phyloP scores from a whole-genome alignment of 1,139 yeast genomes.

The Pichia sp. region DNA sequence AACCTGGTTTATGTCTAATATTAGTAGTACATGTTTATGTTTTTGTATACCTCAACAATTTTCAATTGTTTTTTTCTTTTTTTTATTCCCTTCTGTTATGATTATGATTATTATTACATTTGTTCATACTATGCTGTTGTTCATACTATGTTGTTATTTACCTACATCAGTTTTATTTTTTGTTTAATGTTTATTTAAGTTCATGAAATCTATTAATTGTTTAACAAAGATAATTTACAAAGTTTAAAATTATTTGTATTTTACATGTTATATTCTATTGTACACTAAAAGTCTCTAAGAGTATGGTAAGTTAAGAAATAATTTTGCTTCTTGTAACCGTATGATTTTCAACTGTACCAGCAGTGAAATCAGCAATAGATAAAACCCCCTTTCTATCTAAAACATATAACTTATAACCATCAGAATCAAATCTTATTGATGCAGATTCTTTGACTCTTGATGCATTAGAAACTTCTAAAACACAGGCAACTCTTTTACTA shows the following conservation, averaged over 20 bases:
- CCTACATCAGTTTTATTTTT: background rate
- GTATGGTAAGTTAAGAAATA: conserved; percentile 26
- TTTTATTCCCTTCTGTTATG: background rate
- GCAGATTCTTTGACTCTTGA: conserved; percentile 67
- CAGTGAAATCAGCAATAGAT: conserved; percentile 79
- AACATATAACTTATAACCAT: conserved; percentile 71
- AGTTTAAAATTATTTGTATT: background rate
- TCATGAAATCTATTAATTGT: background rate
- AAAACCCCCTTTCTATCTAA: conserved; percentile 78
- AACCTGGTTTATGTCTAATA: background rate
- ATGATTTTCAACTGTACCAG: conserved; percentile 71
- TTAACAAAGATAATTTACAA: background rate
- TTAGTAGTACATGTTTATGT: background rate
- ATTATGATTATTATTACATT: background rate
- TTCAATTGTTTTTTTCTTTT: background rate
- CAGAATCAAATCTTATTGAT: conserved; percentile 62
- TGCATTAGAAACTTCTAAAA: conserved; percentile 76
- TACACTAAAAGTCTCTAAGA: background rate
- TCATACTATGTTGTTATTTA: background rate
- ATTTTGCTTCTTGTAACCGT: conserved; percentile 74
- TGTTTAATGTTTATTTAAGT: background rate
- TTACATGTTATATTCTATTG: background rate
- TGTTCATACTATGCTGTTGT: background rate
- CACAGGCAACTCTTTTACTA: conserved; percentile 54
- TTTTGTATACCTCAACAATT: background rate